Percentiles rank a stretch among this genome's conserved stretches.
These are phyloP conservation scores for Alternaria consortialis DNA, from an alignment of 2,329 filamentous ascomycete species.

Conservation along the genomic window DNA sequence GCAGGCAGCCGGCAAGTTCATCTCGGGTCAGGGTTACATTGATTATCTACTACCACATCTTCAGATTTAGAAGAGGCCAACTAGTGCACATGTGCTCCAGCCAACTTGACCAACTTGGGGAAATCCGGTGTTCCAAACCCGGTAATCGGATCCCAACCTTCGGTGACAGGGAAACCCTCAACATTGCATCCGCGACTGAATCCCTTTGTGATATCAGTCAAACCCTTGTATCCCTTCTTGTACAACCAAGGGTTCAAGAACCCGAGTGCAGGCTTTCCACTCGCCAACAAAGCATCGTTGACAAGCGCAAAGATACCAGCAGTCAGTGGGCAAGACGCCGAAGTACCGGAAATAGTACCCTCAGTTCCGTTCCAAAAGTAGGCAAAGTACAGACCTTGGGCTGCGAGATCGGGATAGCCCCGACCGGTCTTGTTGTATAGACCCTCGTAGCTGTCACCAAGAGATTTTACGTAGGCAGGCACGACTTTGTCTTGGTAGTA, in stretches of 20 bases:
- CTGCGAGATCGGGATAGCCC: constrained; percentile 70
- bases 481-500: constrained; percentile 59
- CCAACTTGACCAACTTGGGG: constrained; percentile 38
- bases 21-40: too few species aligned
- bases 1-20: too few species aligned
- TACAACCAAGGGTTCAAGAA: constrained; percentile 71
- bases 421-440: constrained; percentile 65
- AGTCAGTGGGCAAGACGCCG: constrained; percentile 66
- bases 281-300: constrained; percentile 67
- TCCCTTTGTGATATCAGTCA: constrained; percentile 60
- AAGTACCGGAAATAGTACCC: constrained; percentile 59
- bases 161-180: constrained; percentile 45
- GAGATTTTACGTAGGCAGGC: constrained; percentile 54
- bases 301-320: constrained; percentile 68
- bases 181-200: constrained; percentile 51
- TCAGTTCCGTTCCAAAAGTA: constrained; percentile 55
- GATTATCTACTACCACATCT: too few species aligned
- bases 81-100: constrained; percentile 27
- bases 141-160: constrained; percentile 52
- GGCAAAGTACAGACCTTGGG: constrained; percentile 63
- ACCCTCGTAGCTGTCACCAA: constrained; percentile 55
- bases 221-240: constrained; percentile 55
- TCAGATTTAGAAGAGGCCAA: not conserved
- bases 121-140: constrained; percentile 49
- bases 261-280: constrained; percentile 61